Conservation (phyloP, 2,329 filamentous ascomycete species). For the Claviceps pusilla region DNA sequence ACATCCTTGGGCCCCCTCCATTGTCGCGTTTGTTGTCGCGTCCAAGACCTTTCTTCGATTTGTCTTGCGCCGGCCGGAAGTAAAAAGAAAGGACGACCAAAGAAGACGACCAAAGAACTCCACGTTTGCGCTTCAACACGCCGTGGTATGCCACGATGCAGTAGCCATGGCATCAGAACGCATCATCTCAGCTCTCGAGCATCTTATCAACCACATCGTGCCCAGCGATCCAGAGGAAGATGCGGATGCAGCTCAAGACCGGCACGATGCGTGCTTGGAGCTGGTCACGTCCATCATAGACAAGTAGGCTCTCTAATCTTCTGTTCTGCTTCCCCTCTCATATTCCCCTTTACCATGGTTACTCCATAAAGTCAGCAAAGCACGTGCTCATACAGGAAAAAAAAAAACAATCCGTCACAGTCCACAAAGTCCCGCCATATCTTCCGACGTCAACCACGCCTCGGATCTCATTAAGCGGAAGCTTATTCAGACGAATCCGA, state of each 20-base stretch:
- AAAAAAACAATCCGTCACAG: constrained; percentile 13
- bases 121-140: not conserved
- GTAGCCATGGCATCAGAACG: constrained; percentile 47
- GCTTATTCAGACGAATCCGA: constrained; percentile 62
- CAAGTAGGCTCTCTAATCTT: constrained; percentile 21
- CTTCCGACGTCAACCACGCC: constrained; percentile 74
- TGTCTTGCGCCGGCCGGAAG: not conserved
- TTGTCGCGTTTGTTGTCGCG: constrained; percentile 15
- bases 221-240: constrained; percentile 51
- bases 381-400: not conserved
- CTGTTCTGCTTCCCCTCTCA: not conserved
- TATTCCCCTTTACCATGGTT: not conserved
- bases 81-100: not conserved
- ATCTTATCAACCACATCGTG: constrained; percentile 60
- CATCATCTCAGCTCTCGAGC: constrained; percentile 64
- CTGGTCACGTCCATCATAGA: constrained; percentile 37
- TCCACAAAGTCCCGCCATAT: constrained; percentile 37
- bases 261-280: constrained; percentile 47
- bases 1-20: constrained; percentile 4
- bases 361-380: not conserved
- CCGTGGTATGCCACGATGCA: constrained; percentile 27
- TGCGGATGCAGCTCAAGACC: constrained; percentile 51
- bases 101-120: not conserved
- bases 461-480: constrained; percentile 84
- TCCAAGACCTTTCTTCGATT: constrained; percentile 5